Conservation (phyloP, 768 basidiomycete genomes). For the Boletus rubroflammeus region DNA sequence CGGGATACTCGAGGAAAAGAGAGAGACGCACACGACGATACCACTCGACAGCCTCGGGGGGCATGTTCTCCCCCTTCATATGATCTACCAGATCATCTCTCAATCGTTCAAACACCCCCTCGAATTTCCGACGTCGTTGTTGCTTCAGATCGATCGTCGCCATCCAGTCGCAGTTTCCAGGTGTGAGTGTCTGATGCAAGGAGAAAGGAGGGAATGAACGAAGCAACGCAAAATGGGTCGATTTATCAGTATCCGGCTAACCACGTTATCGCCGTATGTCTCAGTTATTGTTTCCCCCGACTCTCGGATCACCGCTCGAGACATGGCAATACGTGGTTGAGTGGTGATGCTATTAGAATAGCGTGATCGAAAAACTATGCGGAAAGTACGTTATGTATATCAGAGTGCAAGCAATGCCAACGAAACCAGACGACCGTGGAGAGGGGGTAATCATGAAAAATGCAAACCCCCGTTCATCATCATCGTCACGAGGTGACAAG, state of each 20-base stretch:
- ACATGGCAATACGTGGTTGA: not conserved
- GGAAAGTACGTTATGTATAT: not conserved
- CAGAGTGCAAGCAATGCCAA: not conserved
- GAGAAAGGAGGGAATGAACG: not conserved
- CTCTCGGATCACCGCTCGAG: not conserved
- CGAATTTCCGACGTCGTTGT: constrained; percentile 60
- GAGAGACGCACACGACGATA: constrained; percentile 63
- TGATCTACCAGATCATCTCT: constrained; percentile 74
- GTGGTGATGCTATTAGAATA: not conserved
- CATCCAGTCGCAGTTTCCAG: constrained; percentile 6
- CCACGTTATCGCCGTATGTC: too few relatives aligned
- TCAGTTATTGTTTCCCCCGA: not conserved
- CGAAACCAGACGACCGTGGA: not conserved
- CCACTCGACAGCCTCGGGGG: constrained; percentile 72
- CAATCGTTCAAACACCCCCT: constrained; percentile 66
- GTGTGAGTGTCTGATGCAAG: not conserved
- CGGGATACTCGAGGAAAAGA: not conserved
- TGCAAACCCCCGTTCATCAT: constrained; percentile 3
- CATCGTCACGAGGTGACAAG: not conserved
- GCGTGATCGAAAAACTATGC: not conserved
- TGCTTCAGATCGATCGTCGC: constrained; percentile 35
- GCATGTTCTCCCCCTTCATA: constrained; percentile 71
- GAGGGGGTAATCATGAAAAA: not conserved
- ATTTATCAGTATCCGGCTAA: not conserved
- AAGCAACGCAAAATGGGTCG: not conserved